Conservation (phyloP, 2,329 filamentous ascomycete genomes). For the Tympanopsis confertula region DNA sequence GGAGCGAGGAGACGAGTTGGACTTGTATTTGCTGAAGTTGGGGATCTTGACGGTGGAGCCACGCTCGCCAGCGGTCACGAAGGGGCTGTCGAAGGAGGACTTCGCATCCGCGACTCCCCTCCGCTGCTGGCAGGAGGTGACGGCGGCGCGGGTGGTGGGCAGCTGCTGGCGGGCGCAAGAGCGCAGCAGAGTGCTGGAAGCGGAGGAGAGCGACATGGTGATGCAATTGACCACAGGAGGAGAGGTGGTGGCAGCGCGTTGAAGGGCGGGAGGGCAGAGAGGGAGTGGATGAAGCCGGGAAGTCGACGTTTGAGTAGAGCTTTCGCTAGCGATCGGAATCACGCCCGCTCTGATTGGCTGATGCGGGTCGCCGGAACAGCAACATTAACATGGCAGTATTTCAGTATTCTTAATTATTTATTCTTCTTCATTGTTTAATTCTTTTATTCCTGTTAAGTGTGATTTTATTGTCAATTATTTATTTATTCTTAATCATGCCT, state of each 20-base stretch:
- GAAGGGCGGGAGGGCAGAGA: not conserved
- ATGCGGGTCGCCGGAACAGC: too few species aligned
- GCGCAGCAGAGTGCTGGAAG: not conserved
- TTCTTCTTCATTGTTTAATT: too few species aligned
- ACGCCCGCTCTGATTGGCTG: not conserved
- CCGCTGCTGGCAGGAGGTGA: slow-evolving; percentile 1
- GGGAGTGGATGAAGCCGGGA: not conserved
- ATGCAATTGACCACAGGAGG: not conserved
- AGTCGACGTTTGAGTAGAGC: not conserved
- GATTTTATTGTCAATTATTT: too few species aligned
- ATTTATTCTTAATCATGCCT: too few species aligned
- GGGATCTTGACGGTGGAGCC: slow-evolving; percentile 39
- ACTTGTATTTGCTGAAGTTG: slow-evolving; percentile 52
- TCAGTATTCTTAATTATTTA: too few species aligned
- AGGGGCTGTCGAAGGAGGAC: slow-evolving; percentile 1
- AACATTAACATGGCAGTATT: too few species aligned
- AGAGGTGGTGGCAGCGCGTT: not conserved
- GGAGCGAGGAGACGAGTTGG: slow-evolving; percentile 35
- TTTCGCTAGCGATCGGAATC: slow-evolving; percentile 1
- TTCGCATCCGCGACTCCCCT: not conserved
- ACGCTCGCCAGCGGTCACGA: not conserved
- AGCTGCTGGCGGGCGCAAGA: slow-evolving; percentile 1
- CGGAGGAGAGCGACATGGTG: not conserved
- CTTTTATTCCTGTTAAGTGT: too few species aligned
- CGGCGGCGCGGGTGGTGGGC: slow-evolving; percentile 1